Base-by-base conservation (phyloP, 768 basidiomycete species). In the Suillus sp. region DNA sequence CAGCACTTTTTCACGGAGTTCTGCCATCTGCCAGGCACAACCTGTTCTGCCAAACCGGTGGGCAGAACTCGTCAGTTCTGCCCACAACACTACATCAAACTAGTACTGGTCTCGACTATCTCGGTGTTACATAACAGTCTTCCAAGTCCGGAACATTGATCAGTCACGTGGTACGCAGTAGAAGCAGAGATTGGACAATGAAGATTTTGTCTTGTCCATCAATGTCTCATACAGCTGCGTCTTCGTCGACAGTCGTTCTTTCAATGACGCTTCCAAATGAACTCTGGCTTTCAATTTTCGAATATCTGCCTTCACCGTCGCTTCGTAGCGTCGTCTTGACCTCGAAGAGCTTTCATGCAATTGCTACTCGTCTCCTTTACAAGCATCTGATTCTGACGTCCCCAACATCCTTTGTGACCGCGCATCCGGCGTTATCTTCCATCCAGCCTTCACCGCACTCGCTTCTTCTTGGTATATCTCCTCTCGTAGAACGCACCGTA, bases 231-330 rank as follows among this genome's bases (percentile, higher is more conserved):
- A 22, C 14, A 48, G 22, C 47, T 48, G 47, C 25, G 7, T 16
- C 7, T 25, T 14, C 13, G 6, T 25, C 47, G 11, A 47, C 22
- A 22, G 45, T 47, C 22, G 4, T 47, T 7, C 16, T 25, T 25
- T 3, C 47, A 25, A 27, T 27, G 22, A 37, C 22, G 18, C 64
- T 80, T 35, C 79, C 79, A 2, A 73, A 71, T 47, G 79, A 80
- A 45, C 68, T 80, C 1, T 80, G 79, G 79, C 67, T 79, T 67
- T 64, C 66, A 59, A 73, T 80, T 35, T 79, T 80, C 48, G 78
- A 77, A 40, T 66, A 70, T 8, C 66, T 80, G 37, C 54, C 63
- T 0, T 70, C 76, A 0, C 47, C 40, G n/a, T 76, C 78, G 66
- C 66, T 80, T 55, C 69, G 73, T 40, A 62, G 64, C 60, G 65